These are phyloP conservation scores for Pseudogymnoascus sp. DNA, from an alignment of 2,329 filamentous ascomycete genomes.

Conservation along the genomic window DNA sequence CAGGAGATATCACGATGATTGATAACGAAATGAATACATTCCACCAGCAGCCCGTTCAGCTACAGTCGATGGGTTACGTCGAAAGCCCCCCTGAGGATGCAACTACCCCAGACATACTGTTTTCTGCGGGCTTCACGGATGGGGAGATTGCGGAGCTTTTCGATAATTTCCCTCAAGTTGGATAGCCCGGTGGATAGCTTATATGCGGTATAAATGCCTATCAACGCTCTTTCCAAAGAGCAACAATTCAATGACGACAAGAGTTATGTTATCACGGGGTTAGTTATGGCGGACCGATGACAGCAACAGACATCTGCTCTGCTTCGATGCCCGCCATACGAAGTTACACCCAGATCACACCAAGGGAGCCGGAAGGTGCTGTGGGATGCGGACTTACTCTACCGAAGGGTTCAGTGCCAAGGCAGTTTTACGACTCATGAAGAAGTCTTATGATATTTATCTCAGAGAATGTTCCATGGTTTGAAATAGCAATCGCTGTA, in stretches of 20 bases:
- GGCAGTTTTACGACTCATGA: neutral
- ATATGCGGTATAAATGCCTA: neutral
- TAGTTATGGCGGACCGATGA: neutral
- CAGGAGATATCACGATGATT: neutral
- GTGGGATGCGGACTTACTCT: neutral
- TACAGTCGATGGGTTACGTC: neutral
- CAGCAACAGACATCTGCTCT: neutral
- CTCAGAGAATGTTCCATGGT: neutral
- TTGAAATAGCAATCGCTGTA: neutral
- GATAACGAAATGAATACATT: neutral
- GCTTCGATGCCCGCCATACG: neutral
- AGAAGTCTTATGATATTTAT: neutral
- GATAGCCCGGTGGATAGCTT: neutral
- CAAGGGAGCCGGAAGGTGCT: neutral
- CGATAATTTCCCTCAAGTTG: constrained; percentile 2
- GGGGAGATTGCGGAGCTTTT: constrained; percentile 4
- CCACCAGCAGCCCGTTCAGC: neutral
- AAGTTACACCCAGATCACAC: neutral
- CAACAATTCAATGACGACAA: neutral
- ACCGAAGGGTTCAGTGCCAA: neutral
- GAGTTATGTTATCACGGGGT: neutral
- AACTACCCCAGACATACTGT: neutral
- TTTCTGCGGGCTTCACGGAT: neutral
- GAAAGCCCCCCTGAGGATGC: neutral
- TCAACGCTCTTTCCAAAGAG: neutral